phyloP scores from a whole-genome alignment of 148 eudicot genomes.

The Silene uniflora region DNA sequence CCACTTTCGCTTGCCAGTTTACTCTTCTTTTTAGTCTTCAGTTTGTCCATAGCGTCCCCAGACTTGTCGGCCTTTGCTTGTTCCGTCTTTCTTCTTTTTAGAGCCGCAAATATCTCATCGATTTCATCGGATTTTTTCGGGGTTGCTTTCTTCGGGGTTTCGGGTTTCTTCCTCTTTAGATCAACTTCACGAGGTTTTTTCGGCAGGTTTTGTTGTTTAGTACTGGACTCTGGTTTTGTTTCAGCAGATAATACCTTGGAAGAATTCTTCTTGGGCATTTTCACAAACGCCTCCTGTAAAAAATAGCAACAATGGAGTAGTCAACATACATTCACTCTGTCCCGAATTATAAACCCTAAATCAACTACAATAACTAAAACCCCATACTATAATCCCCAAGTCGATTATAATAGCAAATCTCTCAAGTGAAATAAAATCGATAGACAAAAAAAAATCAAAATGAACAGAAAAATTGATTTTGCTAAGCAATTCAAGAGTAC shows the following conservation, averaged over 20 bases:
- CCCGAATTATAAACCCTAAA: too few species aligned
- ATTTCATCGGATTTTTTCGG: slow-evolving; percentile 29
- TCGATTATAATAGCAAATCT: too few species aligned
- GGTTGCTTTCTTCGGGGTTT: slow-evolving; percentile 22
- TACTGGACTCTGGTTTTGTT: slow-evolving; percentile 23
- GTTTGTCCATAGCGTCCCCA: slow-evolving; percentile 23
- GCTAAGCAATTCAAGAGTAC: too few species aligned
- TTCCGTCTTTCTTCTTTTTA: slow-evolving; percentile 48
- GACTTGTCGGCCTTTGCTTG: slow-evolving; percentile 15
- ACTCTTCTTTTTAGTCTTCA: slow-evolving; percentile 27
- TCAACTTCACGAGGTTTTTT: slow-evolving; percentile 32
- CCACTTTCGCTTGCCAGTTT: slow-evolving; percentile 20
- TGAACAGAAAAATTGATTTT: too few species aligned
- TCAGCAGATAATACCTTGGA: slow-evolving; percentile 22
- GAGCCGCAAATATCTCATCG: slow-evolving; percentile 55
- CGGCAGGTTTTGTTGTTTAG: slow-evolving; percentile 12
- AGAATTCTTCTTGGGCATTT: slow-evolving; percentile 43
- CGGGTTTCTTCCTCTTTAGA: slow-evolving; percentile 47
- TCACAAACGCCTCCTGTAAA: neutral
- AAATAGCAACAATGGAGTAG: too few species aligned
- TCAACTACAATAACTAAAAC: too few species aligned
- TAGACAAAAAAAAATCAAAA: too few species aligned
- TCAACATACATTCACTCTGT: too few species aligned
- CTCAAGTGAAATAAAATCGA: too few species aligned
- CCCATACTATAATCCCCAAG: too few species aligned